A percentile compares a stretch with the other conserved stretches of the same genome.
Conservation (phyloP, 345 rosid genomes). For the Clausena lansium region DNA sequence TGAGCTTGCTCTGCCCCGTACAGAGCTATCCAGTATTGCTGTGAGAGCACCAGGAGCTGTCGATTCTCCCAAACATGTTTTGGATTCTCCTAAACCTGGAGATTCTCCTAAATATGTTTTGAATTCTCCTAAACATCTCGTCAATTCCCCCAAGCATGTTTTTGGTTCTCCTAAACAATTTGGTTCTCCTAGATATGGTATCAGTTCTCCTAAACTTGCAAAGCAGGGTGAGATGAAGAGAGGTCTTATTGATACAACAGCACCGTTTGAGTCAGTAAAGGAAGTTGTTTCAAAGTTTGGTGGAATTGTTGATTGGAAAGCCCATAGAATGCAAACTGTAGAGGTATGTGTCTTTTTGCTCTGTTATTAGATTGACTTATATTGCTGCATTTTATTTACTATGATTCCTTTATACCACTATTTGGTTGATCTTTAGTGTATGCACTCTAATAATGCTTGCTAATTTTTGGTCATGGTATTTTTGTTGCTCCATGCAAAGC, state of each 20-base stretch:
- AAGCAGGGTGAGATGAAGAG: conserved; percentile 34
- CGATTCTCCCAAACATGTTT: conserved; percentile 26
- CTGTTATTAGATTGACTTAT: not conserved
- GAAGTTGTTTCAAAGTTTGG: conserved; percentile 95
- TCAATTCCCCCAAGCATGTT: conserved; percentile 31
- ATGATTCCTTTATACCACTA: not conserved
- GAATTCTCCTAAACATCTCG: conserved; percentile 21
- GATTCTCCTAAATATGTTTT: conserved; percentile 1
- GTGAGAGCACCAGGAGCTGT: conserved; percentile 16
- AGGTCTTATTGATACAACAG: conserved; percentile 75
- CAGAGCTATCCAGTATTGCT: conserved; percentile 29
- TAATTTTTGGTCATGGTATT: not conserved
- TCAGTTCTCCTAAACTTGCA: conserved; percentile 28
- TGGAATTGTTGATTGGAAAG: conserved; percentile 97
- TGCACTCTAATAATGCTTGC: not conserved
- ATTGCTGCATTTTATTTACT: conserved; percentile 1
- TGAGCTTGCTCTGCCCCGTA: conserved; percentile 35
- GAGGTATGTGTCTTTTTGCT: conserved; percentile 47
- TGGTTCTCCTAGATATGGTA: conserved; percentile 25
- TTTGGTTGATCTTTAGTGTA: not conserved
- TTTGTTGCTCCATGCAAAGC: conserved; percentile 4
- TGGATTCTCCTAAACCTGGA: conserved; percentile 19
- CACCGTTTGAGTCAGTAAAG: conserved; percentile 94
- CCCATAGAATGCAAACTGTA: conserved; percentile 69
- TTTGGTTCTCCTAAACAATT: conserved; percentile 9